A percentile compares a stretch with the other conserved stretches of the same genome.
Conservation (phyloP, 1,139 yeast genomes). For the Yamadazyma dendronema region DNA sequence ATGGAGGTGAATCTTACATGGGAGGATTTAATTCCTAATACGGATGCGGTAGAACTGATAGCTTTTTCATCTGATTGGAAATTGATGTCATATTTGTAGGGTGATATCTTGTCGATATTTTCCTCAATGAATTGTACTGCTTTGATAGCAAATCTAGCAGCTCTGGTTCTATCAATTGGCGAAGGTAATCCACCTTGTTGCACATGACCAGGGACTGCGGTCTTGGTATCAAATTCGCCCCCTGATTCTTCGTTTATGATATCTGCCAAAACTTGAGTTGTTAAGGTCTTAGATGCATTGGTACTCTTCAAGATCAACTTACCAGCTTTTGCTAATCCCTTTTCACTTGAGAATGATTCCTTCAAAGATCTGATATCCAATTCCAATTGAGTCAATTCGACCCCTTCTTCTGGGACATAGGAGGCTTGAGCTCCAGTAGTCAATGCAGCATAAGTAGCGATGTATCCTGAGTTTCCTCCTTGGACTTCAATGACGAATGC, state of each 20-base stretch:
- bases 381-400: conserved; percentile 41
- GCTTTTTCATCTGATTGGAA: conserved; percentile 34
- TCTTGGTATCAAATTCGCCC: conserved; percentile 69
- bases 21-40: conserved; percentile 80
- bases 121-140: conserved; percentile 85
- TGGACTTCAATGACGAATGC: conserved; percentile 96
- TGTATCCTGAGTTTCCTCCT: conserved; percentile 94
- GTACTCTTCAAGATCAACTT: conserved; percentile 68
- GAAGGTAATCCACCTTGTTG: conserved; percentile 98
- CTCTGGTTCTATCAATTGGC: conserved; percentile 90
- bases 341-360: conserved; percentile 66
- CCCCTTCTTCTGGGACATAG: conserved; percentile 90
- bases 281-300: conserved; percentile 66
- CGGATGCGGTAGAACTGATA: conserved; percentile 67
- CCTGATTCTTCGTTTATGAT: conserved; percentile 65
- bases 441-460: conserved; percentile 85
- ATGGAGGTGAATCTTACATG: conserved; percentile 74
- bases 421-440: conserved; percentile 92
- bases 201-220: conserved; percentile 82
- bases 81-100: conserved; percentile 28
- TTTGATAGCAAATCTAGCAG: conserved; percentile 84
- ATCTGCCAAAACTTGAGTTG: conserved; percentile 65
- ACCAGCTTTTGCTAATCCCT: conserved; percentile 81
- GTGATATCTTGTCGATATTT: conserved; percentile 19
- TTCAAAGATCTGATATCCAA: conserved; percentile 39